Evolutionary conservation across 495 filamentous ascomycete genomes (phyloP).

Genomic region (Penicillium tannophilum): DNA sequence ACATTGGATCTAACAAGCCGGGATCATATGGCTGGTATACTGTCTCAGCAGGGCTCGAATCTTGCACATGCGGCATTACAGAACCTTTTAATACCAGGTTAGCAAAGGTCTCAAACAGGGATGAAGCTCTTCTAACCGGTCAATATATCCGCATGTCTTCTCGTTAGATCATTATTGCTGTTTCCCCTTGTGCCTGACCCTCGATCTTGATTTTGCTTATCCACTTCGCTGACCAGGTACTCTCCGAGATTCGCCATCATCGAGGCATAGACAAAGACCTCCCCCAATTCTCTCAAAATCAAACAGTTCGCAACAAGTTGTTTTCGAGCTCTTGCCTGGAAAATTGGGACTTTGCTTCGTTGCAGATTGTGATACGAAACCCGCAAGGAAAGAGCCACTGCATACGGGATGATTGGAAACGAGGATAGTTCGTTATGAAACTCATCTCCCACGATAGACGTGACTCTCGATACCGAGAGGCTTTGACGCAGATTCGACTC

Average conservation of each 20-base stretch:
- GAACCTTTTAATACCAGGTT: background rate
- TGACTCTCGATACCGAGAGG: constrained; percentile 5
- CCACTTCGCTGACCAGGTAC: background rate
- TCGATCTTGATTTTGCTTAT: background rate
- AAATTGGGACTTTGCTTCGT: constrained; percentile 1
- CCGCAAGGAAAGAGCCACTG: constrained; percentile 7
- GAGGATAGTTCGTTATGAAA: constrained; percentile 1
- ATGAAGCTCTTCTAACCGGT: background rate
- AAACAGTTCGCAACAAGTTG: constrained; percentile 3
- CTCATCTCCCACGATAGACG: constrained; percentile 9
- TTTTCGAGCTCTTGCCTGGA: constrained; percentile 6
- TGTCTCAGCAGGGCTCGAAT: background rate
- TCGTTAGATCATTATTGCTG: background rate
- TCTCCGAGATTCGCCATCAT: constrained; percentile 10
- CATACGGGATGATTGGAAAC: constrained; percentile 7
- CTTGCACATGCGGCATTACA: background rate
- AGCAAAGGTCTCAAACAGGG: background rate
- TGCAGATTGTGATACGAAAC: constrained; percentile 5
- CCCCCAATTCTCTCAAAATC: constrained; percentile 2
- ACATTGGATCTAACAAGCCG: constrained; percentile 1
- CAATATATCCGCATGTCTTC: background rate
- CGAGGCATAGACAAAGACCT: constrained; percentile 5
- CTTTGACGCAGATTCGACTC: constrained; percentile 5
- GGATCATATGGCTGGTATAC: background rate
- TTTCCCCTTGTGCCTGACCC: background rate